Evolutionary conservation across 441 rosid genomes (phyloP), one percentile per base, ranked within the genome.

Genomic region (Dalechampia spathulata): DNA sequence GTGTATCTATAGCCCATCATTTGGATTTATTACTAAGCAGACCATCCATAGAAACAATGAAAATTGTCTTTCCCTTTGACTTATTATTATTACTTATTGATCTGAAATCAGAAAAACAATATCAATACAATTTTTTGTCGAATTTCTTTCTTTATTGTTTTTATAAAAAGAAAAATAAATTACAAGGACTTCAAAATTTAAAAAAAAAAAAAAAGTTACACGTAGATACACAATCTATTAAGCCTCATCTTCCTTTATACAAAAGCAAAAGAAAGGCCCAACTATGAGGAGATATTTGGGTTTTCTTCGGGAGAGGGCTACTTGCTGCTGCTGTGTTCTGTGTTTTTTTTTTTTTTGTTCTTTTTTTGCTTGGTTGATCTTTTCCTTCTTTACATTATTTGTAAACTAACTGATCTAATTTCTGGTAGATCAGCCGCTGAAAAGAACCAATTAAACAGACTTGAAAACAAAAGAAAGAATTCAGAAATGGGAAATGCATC

Each of bases 401-500:
- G 63, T 43, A 58, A 63, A 63, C 39, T 22, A 58, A 39, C 61
- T 39, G 46, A 58, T n/a, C n/a, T n/a, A n/a, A n/a, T n/a, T n/a
- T n/a, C n/a, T n/a, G n/a, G n/a, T n/a, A n/a, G n/a, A n/a, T n/a
- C n/a, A n/a, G n/a, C n/a, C n/a, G 15, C 54, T 40, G 52, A 50
- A 57, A 26, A 41, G 8, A 52, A 68, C 46, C 62, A 61, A 55
- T n/a, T 19, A 45, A 54, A n/a, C 21, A 27, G 36, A 26, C 20
- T 6, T 12, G 3, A 30, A 30, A 30, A 30, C 36, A 1, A 16
- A 8, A 28, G 12, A 49, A 15, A 38, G 43, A 36, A 9, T 38
- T 78, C 32, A 82, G 61, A 86, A 81, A 50, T 86, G 88, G 27
- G 93, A 86, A 52, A 83, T 83, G 77, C 95, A 84, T 71, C 97